Evolutionary conservation across 2,329 filamentous ascomycete genomes (phyloP), one percentile per base, ranked within the genome.

Genomic region (Xylariaceae sp.): DNA sequence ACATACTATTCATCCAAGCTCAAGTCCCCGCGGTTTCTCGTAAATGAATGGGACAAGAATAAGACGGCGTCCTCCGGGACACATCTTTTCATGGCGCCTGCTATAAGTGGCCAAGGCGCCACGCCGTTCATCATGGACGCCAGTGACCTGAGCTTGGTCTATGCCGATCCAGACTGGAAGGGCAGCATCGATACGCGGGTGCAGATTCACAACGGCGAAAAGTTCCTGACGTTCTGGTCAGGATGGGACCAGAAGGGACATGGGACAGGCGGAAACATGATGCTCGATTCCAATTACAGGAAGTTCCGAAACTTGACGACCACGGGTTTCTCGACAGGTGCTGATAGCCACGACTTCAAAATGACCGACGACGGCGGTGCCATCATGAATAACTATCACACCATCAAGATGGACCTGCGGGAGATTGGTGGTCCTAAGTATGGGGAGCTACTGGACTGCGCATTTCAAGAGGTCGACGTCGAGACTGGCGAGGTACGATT

Each of bases 341-440:
- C 64, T 7, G 69, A 76, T 47, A 62, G 73, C 39, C 74, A 75
- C 54, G 71, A 75, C 42, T 69, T 75, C 49, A 60, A 64, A 14
- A 58, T 76, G n/a, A 75, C 73, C 1, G 48, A 61, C 1, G 59
- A 71, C 44, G 68, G 66, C 32, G 72, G 70, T 1, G 69, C 69
- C 17, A 61, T 76, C 33, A 67, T 75, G 58, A 69, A 68, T 9
- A 68, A 69, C 40, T 75, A 75, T 52, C 63, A 69, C 50, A 60
- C 60, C 30, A 59, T 68, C 7, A 47, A 57, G 6, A 62, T 58
- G n/a, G 60, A 71, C 50, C 58, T 65, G 31, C 64, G 59, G 0
- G 40, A 58, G 2, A 55, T 66, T 2, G 68, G 67, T 3, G 69
- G 69, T 2, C 58, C 64, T 2, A 45, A 48, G 12, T 59, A 67